These are phyloP conservation scores for Boletus barrowsii DNA, from an alignment of 768 basidiomycete species.

Conservation along the genomic window DNA sequence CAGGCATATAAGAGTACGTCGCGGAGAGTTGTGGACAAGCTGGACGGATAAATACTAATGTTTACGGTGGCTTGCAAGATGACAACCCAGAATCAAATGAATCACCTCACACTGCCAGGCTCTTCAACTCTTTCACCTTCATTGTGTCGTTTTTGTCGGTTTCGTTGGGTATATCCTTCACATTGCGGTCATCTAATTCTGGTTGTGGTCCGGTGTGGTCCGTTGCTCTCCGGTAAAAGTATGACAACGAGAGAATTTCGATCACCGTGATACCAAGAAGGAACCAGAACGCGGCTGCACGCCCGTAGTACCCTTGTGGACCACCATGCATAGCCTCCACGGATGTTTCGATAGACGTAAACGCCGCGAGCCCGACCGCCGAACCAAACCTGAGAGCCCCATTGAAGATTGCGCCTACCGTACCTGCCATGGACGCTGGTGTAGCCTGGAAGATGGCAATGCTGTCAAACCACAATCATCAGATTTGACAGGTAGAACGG, in stretches of 20 bases:
- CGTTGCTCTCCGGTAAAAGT: constrained; percentile 33
- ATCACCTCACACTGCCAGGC: no score
- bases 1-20: no score
- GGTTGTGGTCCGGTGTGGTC: constrained; percentile 1
- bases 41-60: no score
- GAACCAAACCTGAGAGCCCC: constrained; percentile 50
- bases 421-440: constrained; percentile 49
- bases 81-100: no score
- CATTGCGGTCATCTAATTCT: not conserved
- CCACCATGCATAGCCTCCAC: constrained; percentile 36
- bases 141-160: no score
- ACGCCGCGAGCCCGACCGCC: constrained; percentile 49
- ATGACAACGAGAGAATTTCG: constrained; percentile 31
- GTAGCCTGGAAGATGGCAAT: constrained; percentile 50
- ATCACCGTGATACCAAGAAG: constrained; percentile 36
- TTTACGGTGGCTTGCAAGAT: no score
- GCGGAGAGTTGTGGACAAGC: no score
- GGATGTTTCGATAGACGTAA: constrained; percentile 47
- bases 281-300: constrained; percentile 45
- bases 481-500: not conserved
- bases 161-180: no score
- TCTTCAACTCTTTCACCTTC: no score
- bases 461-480: constrained; percentile 23
- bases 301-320: constrained; percentile 35
- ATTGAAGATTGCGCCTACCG: constrained; percentile 57